These are phyloP conservation scores for Lepidopterella palustris DNA, from an alignment of 495 filamentous ascomycete genomes.

Conservation along the genomic window DNA sequence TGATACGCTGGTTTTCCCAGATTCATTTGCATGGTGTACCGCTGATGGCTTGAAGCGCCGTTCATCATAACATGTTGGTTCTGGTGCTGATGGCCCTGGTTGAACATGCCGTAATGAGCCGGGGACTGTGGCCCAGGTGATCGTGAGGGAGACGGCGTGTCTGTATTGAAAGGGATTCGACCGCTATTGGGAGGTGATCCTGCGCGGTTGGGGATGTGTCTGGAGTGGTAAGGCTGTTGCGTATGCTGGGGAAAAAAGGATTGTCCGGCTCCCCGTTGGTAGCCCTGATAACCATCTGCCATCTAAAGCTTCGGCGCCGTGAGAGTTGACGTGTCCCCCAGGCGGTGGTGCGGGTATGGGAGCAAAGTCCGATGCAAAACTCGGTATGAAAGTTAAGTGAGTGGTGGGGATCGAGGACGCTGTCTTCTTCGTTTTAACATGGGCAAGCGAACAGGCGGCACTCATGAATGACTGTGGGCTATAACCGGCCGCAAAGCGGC, in stretches of 20 bases:
- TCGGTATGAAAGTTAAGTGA: conserved; percentile 23
- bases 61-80: conserved; percentile 77
- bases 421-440: conserved; percentile 39
- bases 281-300: conserved; percentile 79
- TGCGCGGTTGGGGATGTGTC: conserved; percentile 49
- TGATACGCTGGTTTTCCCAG: conserved; percentile 58
- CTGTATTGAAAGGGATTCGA: conserved; percentile 40
- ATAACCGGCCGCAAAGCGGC: conserved; percentile 11
- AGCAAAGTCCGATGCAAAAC: conserved; percentile 5
- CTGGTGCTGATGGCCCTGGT: conserved; percentile 64
- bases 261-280: conserved; percentile 63
- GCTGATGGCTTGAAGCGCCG: conserved; percentile 51
- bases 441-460: conserved; percentile 17
- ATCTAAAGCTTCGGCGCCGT: conserved; percentile 47
- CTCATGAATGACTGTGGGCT: conserved; percentile 20
- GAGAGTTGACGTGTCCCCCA: background rate
- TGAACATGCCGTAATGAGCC: conserved; percentile 72
- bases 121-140: conserved; percentile 63
- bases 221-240: conserved; percentile 43
- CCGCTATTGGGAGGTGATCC: conserved; percentile 49
- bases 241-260: conserved; percentile 53
- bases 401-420: conserved; percentile 30
- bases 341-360: background rate
- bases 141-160: conserved; percentile 65
- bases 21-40: conserved; percentile 58